Percentiles rank a stretch among this genome's conserved stretches.
phyloP scores from a whole-genome alignment of 2,329 filamentous ascomycete genomes.

The Trichoderma sp. region DNA sequence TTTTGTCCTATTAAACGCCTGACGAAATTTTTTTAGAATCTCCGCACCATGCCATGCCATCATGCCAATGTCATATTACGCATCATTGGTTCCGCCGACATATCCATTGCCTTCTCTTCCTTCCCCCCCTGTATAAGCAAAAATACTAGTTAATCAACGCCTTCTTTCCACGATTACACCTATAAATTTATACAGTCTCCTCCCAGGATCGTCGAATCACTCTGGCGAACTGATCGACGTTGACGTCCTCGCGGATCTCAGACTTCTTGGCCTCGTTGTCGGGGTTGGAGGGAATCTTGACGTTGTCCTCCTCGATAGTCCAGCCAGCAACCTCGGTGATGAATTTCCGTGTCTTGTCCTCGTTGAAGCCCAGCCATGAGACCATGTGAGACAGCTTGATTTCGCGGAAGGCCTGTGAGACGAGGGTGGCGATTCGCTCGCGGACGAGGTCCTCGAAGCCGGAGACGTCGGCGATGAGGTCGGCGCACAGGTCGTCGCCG shows the following conservation, averaged over 20 bases:
- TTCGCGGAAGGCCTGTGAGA: conserved; percentile 80
- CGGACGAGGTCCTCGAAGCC: conserved; percentile 96
- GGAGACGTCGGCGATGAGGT: conserved; percentile 89
- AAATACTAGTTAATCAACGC: conserved; percentile 32
- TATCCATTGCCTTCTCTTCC: conserved; percentile 33
- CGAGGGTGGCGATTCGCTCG: conserved; percentile 83
- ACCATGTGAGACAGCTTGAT: conserved; percentile 69
- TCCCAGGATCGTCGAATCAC: conserved; percentile 86
- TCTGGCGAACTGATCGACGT: conserved; percentile 81
- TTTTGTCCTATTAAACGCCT: conserved; percentile 44
- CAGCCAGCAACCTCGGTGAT: conserved; percentile 85
- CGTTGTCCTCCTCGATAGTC: conserved; percentile 67
- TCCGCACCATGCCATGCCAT: conserved; percentile 40
- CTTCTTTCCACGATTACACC: conserved; percentile 23
- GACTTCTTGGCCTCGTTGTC: conserved; percentile 98
- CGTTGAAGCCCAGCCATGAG: conserved; percentile 74
- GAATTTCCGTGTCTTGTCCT: conserved; percentile 73
- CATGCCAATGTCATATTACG: conserved; percentile 36
- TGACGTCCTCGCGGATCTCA: conserved; percentile 93
- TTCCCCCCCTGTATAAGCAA: conserved; percentile 31
- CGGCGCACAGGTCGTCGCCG: conserved; percentile 92
- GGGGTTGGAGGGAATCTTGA: conserved; percentile 86
- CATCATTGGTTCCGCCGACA: conserved; percentile 39
- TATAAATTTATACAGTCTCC: conserved; percentile 52
- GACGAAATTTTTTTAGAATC: conserved; percentile 37